These are phyloP conservation scores for Phytophthora rubi DNA, from an alignment of 352 stramenopile species.

Conservation along the genomic window DNA sequence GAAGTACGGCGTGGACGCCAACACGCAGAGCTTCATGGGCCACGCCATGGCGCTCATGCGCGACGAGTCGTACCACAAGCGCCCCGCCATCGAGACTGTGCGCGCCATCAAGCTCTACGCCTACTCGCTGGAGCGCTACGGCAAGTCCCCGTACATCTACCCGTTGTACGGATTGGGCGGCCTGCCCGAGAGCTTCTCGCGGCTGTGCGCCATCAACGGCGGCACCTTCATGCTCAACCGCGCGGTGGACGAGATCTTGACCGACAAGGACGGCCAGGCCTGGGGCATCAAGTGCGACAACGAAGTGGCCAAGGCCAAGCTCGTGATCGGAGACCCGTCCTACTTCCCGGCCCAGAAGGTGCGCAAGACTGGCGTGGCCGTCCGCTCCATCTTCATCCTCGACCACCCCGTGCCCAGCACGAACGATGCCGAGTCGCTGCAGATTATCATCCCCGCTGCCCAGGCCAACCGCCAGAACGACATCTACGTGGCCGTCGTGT, in stretches of 20 bases:
- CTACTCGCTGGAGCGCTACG: conserved; percentile 97
- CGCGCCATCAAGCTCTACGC: conserved; percentile 98
- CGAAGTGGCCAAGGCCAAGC: conserved; percentile 96
- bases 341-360: conserved; percentile 97
- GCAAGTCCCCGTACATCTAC: conserved; percentile 99
- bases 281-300: conserved; percentile 93
- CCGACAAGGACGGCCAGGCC: conserved; percentile 92
- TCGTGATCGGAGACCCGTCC: conserved; percentile 98
- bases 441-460: conserved; percentile 99
- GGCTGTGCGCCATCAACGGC: conserved; percentile 98
- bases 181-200: conserved; percentile 98
- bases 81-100: conserved; percentile 93
- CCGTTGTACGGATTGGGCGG: conserved; percentile 98
- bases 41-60: conserved; percentile 99
- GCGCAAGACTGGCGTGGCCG: conserved; percentile 93
- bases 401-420: conserved; percentile 98
- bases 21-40: conserved; percentile 99
- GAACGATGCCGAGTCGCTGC: conserved; percentile 95
- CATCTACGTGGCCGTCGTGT: conserved; percentile 98
- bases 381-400: conserved; percentile 99
- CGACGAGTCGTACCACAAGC: conserved; percentile 89
- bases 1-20: conserved; percentile 97
- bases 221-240: conserved; percentile 99
- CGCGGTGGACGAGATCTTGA: conserved; percentile 94
- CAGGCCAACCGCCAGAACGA: conserved; percentile 97